These are phyloP conservation scores for Ormosia semicastrata DNA, from an alignment of 306 rosid species.

Conservation along the genomic window DNA sequence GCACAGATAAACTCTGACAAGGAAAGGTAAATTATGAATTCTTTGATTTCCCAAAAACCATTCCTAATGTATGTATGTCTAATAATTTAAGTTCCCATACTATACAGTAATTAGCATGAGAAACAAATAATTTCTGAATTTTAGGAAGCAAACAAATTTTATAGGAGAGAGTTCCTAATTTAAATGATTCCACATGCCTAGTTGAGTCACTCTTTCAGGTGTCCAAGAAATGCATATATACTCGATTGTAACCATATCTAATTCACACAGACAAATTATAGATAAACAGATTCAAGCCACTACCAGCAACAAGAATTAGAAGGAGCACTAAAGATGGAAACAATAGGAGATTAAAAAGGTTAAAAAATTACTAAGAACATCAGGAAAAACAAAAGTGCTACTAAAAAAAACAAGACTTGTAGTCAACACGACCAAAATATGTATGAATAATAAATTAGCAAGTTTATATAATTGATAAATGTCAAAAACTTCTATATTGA, in stretches of 20 bases:
- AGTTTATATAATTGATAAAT: too few relatives aligned
- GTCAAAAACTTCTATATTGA: too few relatives aligned
- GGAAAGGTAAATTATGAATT: background rate
- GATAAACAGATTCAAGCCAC: background rate
- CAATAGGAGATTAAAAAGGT: background rate
- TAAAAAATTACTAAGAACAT: background rate
- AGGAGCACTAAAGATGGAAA: background rate
- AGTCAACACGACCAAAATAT: background rate
- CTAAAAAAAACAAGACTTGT: background rate
- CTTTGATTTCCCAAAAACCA: background rate
- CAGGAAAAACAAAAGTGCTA: background rate
- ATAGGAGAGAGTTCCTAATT: background rate
- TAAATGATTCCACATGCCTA: background rate
- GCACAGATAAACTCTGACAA: background rate
- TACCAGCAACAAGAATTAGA: background rate
- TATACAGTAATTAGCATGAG: background rate
- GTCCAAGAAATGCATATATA: background rate
- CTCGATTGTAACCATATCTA: background rate
- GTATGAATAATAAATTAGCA: background rate
- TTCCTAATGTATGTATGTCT: background rate
- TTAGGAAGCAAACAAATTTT: background rate
- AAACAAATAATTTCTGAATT: background rate
- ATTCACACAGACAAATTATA: background rate
- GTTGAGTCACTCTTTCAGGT: background rate
- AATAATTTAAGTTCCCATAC: background rate